Conservation (phyloP, 2,329 filamentous ascomycete genomes). For the Tolypocladium ovalisporum region DNA sequence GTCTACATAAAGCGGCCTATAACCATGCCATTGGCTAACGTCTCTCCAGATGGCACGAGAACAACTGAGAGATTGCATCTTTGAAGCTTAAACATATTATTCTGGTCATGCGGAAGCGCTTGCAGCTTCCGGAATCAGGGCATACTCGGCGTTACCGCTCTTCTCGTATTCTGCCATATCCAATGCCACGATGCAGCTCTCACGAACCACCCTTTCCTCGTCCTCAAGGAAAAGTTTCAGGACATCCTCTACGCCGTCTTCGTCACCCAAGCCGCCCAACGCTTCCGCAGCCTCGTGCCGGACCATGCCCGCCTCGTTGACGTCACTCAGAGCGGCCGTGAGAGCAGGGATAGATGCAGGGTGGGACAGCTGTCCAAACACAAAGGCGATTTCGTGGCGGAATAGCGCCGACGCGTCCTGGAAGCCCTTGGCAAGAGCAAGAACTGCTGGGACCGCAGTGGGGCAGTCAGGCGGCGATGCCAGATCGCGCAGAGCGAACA, state of each 20-base stretch:
- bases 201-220: slow-evolving; percentile 83
- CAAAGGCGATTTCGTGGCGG: slow-evolving; percentile 95
- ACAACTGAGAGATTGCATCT: slow-evolving; percentile 36
- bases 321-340: slow-evolving; percentile 64
- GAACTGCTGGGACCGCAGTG: slow-evolving; percentile 78
- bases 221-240: slow-evolving; percentile 79
- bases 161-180: slow-evolving; percentile 98
- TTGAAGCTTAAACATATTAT: slow-evolving; percentile 3
- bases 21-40: neutral
- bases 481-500: slow-evolving; percentile 94
- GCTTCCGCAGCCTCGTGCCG: slow-evolving; percentile 96
- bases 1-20: slow-evolving; percentile 15
- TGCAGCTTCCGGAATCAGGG: slow-evolving; percentile 62
- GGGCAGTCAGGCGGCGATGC: slow-evolving; percentile 86
- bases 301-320: slow-evolving; percentile 86
- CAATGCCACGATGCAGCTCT: slow-evolving; percentile 88
- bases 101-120: slow-evolving; percentile 27
- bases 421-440: slow-evolving; percentile 77
- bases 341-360: slow-evolving; percentile 93
- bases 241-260: slow-evolving; percentile 82
- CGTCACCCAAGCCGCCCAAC: slow-evolving; percentile 83
- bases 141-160: slow-evolving; percentile 81
- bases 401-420: slow-evolving; percentile 82
- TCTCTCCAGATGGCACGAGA: slow-evolving; percentile 38
- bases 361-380: slow-evolving; percentile 92